These are phyloP conservation scores for Calonectria fujianensis DNA, from an alignment of 2,329 filamentous ascomycete species.

Conservation along the genomic window DNA sequence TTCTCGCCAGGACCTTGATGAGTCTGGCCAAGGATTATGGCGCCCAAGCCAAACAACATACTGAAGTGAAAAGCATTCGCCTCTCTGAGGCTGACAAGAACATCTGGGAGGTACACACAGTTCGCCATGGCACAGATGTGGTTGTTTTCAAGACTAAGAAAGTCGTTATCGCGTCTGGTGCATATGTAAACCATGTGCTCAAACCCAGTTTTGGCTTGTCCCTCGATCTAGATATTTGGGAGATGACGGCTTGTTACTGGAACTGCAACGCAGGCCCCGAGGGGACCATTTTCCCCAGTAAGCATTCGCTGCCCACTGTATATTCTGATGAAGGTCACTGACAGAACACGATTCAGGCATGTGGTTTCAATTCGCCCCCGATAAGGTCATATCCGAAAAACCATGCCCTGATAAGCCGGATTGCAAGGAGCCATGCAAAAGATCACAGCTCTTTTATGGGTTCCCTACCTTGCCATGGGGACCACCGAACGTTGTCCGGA, in stretches of 20 bases:
- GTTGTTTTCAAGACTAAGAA: slow-evolving; percentile 25
- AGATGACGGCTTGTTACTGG: slow-evolving; percentile 39
- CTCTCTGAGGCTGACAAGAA: slow-evolving; percentile 10
- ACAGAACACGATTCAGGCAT: slow-evolving; percentile 4
- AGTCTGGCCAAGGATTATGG: slow-evolving; percentile 32
- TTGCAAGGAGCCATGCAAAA: neutral
- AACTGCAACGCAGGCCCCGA: slow-evolving; percentile 21
- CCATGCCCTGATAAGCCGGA: neutral
- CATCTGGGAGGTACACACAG: slow-evolving; percentile 31
- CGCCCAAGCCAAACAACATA: slow-evolving; percentile 32
- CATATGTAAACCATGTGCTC: slow-evolving; percentile 24
- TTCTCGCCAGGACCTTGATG: slow-evolving; percentile 23
- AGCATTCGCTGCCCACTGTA: neutral
- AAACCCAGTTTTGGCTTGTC: slow-evolving; percentile 34
- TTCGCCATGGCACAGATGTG: neutral
- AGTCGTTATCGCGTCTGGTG: slow-evolving; percentile 33
- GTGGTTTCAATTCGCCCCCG: slow-evolving; percentile 32
- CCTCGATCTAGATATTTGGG: slow-evolving; percentile 36
- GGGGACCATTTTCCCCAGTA: slow-evolving; percentile 41
- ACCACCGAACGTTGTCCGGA: slow-evolving; percentile 32
- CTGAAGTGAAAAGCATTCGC: slow-evolving; percentile 26
- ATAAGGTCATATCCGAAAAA: neutral
- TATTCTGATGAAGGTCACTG: neutral
- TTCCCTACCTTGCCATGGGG: slow-evolving; percentile 37
- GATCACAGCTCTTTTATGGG: slow-evolving; percentile 37